These are phyloP conservation scores for Candida nonsorbophila DNA, from an alignment of 805 yeast species.

Conservation along the genomic window DNA sequence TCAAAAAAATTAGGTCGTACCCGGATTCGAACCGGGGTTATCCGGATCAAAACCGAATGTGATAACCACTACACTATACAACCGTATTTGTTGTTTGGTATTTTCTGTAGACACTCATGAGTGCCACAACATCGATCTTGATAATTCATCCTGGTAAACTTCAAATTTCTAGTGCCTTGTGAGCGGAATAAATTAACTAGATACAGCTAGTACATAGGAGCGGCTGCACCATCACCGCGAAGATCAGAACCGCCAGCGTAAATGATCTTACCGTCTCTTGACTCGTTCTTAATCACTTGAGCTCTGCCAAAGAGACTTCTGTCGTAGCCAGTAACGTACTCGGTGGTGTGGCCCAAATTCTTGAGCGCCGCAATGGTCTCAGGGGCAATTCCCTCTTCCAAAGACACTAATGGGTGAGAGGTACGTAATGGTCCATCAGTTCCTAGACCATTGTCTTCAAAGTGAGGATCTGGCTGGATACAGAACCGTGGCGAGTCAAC, in stretches of 20 bases:
- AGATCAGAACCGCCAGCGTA: conserved; percentile 72
- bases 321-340: conserved; percentile 32
- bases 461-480: conserved; percentile 46
- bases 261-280: conserved; percentile 36
- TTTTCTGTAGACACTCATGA: background rate
- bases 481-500: conserved; percentile 73
- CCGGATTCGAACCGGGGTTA: conserved; percentile 84
- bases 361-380: conserved; percentile 42
- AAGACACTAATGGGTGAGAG: conserved; percentile 50
- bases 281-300: conserved; percentile 56
- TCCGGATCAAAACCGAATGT: conserved; percentile 76
- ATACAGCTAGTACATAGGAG: conserved; percentile 25
- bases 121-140: background rate
- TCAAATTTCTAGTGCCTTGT: background rate
- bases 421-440: conserved; percentile 62
- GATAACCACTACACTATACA: conserved; percentile 75
- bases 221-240: conserved; percentile 84
- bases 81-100: conserved; percentile 12
- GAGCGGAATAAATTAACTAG: background rate
- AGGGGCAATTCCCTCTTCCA: conserved; percentile 60
- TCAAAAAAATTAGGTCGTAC: conserved; percentile 52
- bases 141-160: background rate
- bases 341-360: conserved; percentile 54
- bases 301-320: conserved; percentile 61
- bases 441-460: conserved; percentile 44